Conservation (phyloP, 75 land plant genomes). For the Sequoia sempervirens region DNA sequence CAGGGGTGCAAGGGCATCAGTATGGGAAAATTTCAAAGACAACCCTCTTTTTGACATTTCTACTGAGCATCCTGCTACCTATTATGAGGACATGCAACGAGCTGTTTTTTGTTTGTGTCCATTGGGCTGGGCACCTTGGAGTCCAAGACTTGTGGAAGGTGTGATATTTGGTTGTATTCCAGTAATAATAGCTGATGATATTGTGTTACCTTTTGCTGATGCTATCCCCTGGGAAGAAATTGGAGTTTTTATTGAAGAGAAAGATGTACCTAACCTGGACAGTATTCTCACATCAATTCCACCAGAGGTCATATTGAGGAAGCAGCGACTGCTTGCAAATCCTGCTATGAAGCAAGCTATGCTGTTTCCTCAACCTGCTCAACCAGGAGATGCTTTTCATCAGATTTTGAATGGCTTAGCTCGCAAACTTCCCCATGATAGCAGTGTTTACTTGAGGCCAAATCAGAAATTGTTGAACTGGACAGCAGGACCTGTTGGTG, state of each 20-base stretch:
- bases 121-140: conserved; percentile 95
- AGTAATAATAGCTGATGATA: conserved; percentile 86
- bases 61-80: conserved; percentile 78
- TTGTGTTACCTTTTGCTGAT: conserved; percentile 83
- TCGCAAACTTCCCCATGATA: conserved; percentile 77
- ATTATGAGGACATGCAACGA: conserved; percentile 92
- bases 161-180: conserved; percentile 90
- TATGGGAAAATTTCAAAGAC: conserved; percentile 92
- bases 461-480: conserved; percentile 65
- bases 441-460: conserved; percentile 39
- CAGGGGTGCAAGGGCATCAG: conserved; percentile 81
- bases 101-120: conserved; percentile 85
- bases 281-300: conserved; percentile 72
- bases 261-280: conserved; percentile 83
- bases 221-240: conserved; percentile 95
- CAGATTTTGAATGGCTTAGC: conserved; percentile 87
- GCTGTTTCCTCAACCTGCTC: conserved; percentile 85
- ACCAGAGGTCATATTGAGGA: conserved; percentile 64
- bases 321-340: conserved; percentile 76
- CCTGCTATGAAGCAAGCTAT: conserved; percentile 91
- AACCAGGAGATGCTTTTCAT: conserved; percentile 86
- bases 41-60: conserved; percentile 89
- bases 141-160: conserved; percentile 79
- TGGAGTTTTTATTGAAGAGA: conserved; percentile 74
- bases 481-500: conserved; percentile 77